Percentiles rank a stretch among this genome's conserved stretches.
Conservation (phyloP, 192 early-diverging fungal genomes). For the Paraglomus brasilianum region DNA sequence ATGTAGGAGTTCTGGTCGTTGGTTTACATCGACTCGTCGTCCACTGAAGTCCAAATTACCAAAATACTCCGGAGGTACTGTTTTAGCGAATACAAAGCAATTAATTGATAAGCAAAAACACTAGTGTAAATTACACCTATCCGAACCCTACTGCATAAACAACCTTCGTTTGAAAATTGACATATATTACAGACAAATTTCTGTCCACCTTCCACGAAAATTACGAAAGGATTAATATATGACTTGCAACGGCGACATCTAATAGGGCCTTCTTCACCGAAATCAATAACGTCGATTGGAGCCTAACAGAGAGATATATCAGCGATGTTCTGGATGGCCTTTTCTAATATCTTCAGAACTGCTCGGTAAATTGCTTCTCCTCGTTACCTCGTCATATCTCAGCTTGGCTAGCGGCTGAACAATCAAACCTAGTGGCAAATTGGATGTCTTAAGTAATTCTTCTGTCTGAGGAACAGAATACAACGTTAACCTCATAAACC, state of each 20-base stretch:
- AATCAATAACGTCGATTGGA: conserved; percentile 77
- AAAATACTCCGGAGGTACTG: conserved; percentile 86
- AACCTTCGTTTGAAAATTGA: conserved; percentile 78
- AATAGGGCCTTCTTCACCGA: conserved; percentile 82
- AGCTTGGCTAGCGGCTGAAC: conserved; percentile 91
- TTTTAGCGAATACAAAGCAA: neutral
- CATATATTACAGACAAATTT: conserved; percentile 96
- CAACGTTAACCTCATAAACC: conserved; percentile 87
- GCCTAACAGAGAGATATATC: conserved; percentile 31
- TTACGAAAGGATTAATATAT: conserved; percentile 90
- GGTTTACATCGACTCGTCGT: conserved; percentile 75
- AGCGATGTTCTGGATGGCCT: neutral
- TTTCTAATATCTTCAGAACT: conserved; percentile 6
- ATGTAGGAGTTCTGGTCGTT: conserved; percentile 83
- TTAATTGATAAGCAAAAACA: neutral
- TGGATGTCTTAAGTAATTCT: conserved; percentile 74
- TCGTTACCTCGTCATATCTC: conserved; percentile 64
- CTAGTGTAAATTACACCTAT: neutral
- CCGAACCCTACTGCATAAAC: neutral
- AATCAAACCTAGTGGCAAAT: conserved; percentile 82
- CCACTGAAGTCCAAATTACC: conserved; percentile 93
- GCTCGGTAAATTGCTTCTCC: conserved; percentile 10
- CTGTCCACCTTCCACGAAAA: conserved; percentile 87
- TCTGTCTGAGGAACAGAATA: conserved; percentile 84
- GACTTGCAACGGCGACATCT: conserved; percentile 90